A percentile compares a stretch with the other conserved stretches of the same genome.
phyloP scores from a whole-genome alignment of 495 filamentous ascomycete species.

The Aspergillus steynii region DNA sequence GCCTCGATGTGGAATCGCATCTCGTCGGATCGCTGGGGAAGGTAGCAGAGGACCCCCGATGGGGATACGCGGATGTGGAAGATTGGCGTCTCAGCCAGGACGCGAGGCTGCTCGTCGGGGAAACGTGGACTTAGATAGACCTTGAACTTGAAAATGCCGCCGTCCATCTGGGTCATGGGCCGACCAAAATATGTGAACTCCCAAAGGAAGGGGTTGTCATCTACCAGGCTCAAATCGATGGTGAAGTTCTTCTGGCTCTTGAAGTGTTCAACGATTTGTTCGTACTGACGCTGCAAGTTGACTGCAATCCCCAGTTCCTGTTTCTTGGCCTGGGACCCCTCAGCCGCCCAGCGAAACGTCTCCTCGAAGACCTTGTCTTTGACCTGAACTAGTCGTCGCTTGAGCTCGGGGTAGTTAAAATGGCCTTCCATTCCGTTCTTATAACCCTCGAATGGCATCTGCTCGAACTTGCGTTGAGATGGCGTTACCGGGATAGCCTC shows the following conservation, averaged over 20 bases:
- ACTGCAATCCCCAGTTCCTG: constrained; percentile 75
- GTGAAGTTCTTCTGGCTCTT: constrained; percentile 66
- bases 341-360: constrained; percentile 65
- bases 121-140: constrained; percentile 85
- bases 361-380: constrained; percentile 70
- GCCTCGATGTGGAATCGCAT: constrained; percentile 82
- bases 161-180: constrained; percentile 91
- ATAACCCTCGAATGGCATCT: constrained; percentile 81
- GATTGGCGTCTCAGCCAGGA: constrained; percentile 74
- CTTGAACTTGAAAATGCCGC: constrained; percentile 81
- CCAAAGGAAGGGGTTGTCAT: constrained; percentile 58
- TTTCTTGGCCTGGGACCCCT: constrained; percentile 62
- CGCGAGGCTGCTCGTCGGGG: constrained; percentile 87
- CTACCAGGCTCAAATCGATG: constrained; percentile 70
- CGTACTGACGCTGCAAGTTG: constrained; percentile 78
- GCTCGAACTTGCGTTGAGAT: constrained; percentile 63
- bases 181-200: constrained; percentile 80
- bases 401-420: constrained; percentile 80
- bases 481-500: constrained; percentile 45
- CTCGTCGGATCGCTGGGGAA: constrained; percentile 71
- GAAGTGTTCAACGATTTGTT: constrained; percentile 76
- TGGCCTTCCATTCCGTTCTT: constrained; percentile 85
- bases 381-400: constrained; percentile 64
- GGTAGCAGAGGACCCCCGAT: constrained; percentile 81
- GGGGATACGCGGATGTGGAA: constrained; percentile 87